These are phyloP conservation scores for Seiridium cupressi DNA, from an alignment of 2,329 filamentous ascomycete species.

Conservation along the genomic window DNA sequence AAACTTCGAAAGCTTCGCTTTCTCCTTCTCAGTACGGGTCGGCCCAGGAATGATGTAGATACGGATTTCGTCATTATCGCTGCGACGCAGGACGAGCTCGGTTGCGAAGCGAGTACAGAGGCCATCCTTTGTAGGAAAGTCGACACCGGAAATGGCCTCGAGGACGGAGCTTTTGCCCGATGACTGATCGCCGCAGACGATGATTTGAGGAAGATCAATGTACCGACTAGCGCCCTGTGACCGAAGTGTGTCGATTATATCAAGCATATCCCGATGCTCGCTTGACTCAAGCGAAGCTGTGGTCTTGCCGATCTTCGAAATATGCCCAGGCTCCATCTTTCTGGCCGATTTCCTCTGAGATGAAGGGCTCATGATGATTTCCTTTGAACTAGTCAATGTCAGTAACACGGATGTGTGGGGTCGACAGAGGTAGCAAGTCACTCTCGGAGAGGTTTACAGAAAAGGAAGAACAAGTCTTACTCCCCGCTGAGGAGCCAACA, in stretches of 20 bases:
- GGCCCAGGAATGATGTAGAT: constrained; percentile 31
- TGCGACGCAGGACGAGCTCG: constrained; percentile 51
- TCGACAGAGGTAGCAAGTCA: too few species aligned
- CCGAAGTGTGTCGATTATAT: constrained; percentile 27
- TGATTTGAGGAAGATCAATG: constrained; percentile 32
- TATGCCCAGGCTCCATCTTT: neutral
- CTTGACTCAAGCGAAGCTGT: neutral
- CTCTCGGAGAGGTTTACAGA: too few species aligned
- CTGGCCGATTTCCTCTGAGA: neutral
- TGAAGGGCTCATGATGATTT: neutral
- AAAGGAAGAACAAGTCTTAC: too few species aligned
- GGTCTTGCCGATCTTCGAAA: neutral
- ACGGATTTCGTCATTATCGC: constrained; percentile 23
- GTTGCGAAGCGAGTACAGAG: constrained; percentile 63
- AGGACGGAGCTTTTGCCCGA: constrained; percentile 57
- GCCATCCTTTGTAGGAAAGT: constrained; percentile 53
- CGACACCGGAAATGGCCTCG: constrained; percentile 51
- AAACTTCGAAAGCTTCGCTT: constrained; percentile 13
- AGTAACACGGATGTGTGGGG: too few species aligned
- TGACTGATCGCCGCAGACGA: constrained; percentile 54
- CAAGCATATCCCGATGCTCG: constrained; percentile 24
- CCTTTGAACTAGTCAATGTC: too few species aligned
- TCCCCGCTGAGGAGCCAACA: too few species aligned
- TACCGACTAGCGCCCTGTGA: constrained; percentile 32
- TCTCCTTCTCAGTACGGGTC: constrained; percentile 23